A percentile compares a stretch with the other conserved stretches of the same genome.
Evolutionary conservation across 1,284 basidiomycete genomes (phyloP).

Genomic region (Tilletia caries): DNA sequence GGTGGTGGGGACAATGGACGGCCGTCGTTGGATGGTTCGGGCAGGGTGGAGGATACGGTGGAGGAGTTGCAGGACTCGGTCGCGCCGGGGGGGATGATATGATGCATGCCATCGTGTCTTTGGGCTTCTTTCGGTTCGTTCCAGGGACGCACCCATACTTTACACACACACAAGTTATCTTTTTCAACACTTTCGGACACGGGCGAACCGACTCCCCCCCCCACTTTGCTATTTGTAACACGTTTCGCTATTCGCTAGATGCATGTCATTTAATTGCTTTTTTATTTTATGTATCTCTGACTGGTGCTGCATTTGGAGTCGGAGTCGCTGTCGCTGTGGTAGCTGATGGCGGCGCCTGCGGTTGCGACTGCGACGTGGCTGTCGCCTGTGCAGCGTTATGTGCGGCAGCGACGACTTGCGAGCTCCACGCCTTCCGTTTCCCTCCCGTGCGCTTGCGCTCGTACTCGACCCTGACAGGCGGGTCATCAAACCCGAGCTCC

Average conservation of each 20-base stretch:
- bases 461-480: slow-evolving; percentile 40
- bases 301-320: too few relatives aligned
- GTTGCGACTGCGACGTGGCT: neutral
- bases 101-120: too few relatives aligned
- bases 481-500: slow-evolving; percentile 67
- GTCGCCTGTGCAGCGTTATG: neutral
- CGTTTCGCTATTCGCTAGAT: neutral
- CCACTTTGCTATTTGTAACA: neutral
- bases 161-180: neutral
- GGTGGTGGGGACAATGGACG: too few relatives aligned
- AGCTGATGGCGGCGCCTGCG: neutral
- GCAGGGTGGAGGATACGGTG: neutral
- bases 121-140: neutral
- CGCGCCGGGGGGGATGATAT: too few relatives aligned
- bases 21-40: too few relatives aligned
- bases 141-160: neutral
- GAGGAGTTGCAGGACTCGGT: neutral
- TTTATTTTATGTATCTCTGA: too few relatives aligned
- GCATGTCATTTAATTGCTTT: too few relatives aligned
- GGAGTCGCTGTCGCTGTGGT: neutral
- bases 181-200: neutral
- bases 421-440: neutral
- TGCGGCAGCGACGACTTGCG: slow-evolving; percentile 9
- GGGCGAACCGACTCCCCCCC: too few relatives aligned
- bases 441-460: slow-evolving; percentile 23